These are phyloP conservation scores for Metschnikowia aberdeeniae DNA, from an alignment of 805 yeast species.

Conservation along the genomic window DNA sequence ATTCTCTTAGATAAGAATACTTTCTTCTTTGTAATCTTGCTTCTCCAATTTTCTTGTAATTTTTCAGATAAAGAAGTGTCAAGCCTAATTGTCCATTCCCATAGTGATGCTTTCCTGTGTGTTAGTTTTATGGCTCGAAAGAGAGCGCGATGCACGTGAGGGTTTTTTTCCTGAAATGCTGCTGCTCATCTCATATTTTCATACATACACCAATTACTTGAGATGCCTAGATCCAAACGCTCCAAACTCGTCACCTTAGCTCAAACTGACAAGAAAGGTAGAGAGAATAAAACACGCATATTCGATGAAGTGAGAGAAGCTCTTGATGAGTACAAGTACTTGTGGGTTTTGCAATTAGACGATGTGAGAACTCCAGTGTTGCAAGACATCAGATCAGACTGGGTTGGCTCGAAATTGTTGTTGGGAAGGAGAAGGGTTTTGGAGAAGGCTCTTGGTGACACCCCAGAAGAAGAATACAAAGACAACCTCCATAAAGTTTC, in stretches of 20 bases:
- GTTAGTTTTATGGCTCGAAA: not conserved
- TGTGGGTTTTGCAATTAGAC: constrained; percentile 82
- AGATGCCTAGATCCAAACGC: constrained; percentile 96
- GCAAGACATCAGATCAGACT: constrained; percentile 87
- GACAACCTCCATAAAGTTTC: constrained; percentile 74
- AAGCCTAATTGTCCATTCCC: too few relatives aligned
- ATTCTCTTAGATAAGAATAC: too few relatives aligned
- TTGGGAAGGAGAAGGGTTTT: constrained; percentile 92
- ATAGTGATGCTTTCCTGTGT: not conserved
- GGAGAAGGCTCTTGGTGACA: constrained; percentile 87
- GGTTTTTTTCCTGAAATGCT: constrained; percentile 2
- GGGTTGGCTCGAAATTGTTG: constrained; percentile 86
- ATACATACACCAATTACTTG: constrained; percentile 2
- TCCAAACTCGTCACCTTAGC: constrained; percentile 93
- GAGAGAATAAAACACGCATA: constrained; percentile 84
- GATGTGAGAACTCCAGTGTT: constrained; percentile 95
- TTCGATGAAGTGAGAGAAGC: constrained; percentile 86
- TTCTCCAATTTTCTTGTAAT: too few relatives aligned
- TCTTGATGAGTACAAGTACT: constrained; percentile 70
- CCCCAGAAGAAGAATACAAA: constrained; percentile 84
- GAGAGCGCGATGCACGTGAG: constrained; percentile 9
- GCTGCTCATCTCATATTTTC: constrained; percentile 11
- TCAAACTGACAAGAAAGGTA: constrained; percentile 93
- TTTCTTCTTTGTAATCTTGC: too few relatives aligned
- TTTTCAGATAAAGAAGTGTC: too few relatives aligned